Base-by-base conservation (phyloP, 179 eudicot genomes). In the Carnegiea gigantea region DNA sequence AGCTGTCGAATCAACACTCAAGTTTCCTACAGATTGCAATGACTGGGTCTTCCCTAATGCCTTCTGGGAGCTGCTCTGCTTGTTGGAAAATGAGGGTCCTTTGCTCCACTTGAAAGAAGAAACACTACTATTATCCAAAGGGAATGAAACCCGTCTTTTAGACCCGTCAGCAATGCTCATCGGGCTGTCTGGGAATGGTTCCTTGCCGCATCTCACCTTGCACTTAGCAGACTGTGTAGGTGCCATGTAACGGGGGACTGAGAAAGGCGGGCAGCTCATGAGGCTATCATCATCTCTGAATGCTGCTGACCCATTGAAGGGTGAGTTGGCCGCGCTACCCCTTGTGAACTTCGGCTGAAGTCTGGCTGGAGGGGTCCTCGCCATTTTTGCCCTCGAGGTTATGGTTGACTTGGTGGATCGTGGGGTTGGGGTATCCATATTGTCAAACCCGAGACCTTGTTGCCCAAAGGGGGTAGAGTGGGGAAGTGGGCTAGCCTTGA, bases 31-130 rank as follows among this genome's bases (percentile, higher is more conserved):
- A 40, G 95, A 92, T n/a, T 76, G 88, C 73, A 83, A 28, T 17
- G 95, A 88, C 72, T 78, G 84, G 40, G 78, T 88, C 86, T 90
- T 93, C 60, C 89, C 92, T 77, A 88, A 51, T 33, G 28, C 87
- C 82, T 78, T 92, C n/a, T 81, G 88, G 15, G 94, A 67, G 78
- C 84, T 71, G 28, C 85, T 64, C 70, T 91, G 98, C 81, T 87
- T 91, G 64, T 62, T 80, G 53, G 89, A 60, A 54, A 81, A 86
- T 59, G 71, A 73, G 11, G 88, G 77, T 11, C 91, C 91, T 87
- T 89, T 92, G 83, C 87, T 91, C 99, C 98, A 95, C 85, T 90
- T 95, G 82, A 95, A 92, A n/a, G 98, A 88, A 17, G 97, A 90
- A 17, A 77, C 77, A 77, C 88, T 88, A 78, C 90, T 92, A 14